Conservation (phyloP, 768 basidiomycete genomes). For the Zangia roseola region DNA sequence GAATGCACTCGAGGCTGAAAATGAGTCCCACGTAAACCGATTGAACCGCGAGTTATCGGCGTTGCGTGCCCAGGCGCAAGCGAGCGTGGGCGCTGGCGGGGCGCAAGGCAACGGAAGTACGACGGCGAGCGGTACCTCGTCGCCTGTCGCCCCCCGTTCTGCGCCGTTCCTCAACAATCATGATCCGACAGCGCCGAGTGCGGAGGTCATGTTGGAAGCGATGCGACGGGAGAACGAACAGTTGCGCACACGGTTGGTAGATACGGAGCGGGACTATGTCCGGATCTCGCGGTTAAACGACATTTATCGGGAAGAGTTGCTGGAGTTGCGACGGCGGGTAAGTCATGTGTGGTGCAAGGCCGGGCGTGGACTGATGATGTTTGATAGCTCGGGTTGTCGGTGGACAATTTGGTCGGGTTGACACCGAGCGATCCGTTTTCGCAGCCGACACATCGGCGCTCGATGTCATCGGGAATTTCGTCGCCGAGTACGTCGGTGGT, state of each 20-base stretch:
- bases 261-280: conserved; percentile 76
- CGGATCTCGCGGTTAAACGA: conserved; percentile 75
- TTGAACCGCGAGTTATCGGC: conserved; percentile 69
- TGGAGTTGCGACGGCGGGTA: conserved; percentile 73
- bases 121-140: not conserved
- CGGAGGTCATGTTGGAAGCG: conserved; percentile 69
- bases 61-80: conserved; percentile 57
- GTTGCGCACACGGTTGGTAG: conserved; percentile 61
- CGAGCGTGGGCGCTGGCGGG: conserved; percentile 20
- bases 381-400: conserved; percentile 63
- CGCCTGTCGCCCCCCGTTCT: not conserved
- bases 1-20: conserved; percentile 85
- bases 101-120: conserved; percentile 15
- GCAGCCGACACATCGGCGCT: conserved; percentile 66
- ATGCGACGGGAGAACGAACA: conserved; percentile 80
- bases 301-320: conserved; percentile 80
- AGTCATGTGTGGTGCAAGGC: conserved; percentile 27
- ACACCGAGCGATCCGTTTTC: conserved; percentile 64
- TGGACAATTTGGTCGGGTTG: conserved; percentile 78
- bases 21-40: conserved; percentile 80
- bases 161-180: conserved; percentile 9
- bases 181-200: conserved; percentile 37
- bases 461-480: conserved; percentile 39
- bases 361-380: not conserved
- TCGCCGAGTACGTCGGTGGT: conserved; percentile 29